These are phyloP conservation scores for Alternaria gaisen DNA, from an alignment of 2,329 filamentous ascomycete genomes.

Conservation along the genomic window DNA sequence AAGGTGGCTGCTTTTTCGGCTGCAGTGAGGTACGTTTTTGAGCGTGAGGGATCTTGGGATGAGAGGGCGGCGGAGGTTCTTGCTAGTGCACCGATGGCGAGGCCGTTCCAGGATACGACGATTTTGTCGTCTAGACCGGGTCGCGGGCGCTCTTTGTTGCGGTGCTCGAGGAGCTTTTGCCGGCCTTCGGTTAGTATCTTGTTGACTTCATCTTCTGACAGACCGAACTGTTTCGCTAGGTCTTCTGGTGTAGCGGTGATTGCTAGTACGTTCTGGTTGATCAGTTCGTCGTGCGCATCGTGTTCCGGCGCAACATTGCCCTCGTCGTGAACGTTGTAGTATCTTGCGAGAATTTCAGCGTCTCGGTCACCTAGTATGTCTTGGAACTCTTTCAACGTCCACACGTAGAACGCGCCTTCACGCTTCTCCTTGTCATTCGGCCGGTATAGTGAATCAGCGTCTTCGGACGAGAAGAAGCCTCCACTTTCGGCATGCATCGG, in stretches of 20 bases:
- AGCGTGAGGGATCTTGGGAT: constrained; percentile 65
- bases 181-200: constrained; percentile 73
- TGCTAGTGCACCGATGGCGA: constrained; percentile 84
- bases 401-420: constrained; percentile 94
- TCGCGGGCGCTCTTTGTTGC: constrained; percentile 76
- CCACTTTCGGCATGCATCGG: constrained; percentile 74
- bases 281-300: constrained; percentile 92
- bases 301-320: constrained; percentile 85
- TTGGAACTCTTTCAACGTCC: constrained; percentile 88
- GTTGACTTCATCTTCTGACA: constrained; percentile 73
- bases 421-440: constrained; percentile 81
- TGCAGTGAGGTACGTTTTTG: constrained; percentile 68
- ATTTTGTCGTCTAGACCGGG: constrained; percentile 90
- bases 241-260: constrained; percentile 73
- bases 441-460: constrained; percentile 82
- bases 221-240: constrained; percentile 77
- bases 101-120: constrained; percentile 85
- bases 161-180: constrained; percentile 72
- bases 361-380: constrained; percentile 74
- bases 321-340: constrained; percentile 84
- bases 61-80: constrained; percentile 75
- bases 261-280: constrained; percentile 88
- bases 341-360: constrained; percentile 77
- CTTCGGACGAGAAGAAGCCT: constrained; percentile 87
- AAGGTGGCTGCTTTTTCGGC: constrained; percentile 76